Evolutionary conservation across 345 rosid genomes (phyloP), one percentile per base, ranked within the genome.

Genomic region (Nasturtium officinale): DNA sequence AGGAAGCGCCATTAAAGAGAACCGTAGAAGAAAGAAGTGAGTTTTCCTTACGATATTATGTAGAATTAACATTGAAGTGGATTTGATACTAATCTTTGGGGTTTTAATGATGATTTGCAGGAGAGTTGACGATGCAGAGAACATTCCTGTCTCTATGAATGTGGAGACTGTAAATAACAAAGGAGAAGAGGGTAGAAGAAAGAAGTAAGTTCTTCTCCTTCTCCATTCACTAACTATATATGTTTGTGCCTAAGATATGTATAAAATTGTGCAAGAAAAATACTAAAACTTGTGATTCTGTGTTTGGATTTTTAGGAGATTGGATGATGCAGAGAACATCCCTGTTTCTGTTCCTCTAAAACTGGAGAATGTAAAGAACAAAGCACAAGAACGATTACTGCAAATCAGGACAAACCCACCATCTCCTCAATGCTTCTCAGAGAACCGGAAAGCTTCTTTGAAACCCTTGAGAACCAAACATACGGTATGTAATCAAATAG

Each of bases 351-450:
- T 15, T 16, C 74, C 85, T 72, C 67, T 89, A 48, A 85, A 89
- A 50, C 71, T 90, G 78, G 94, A 79, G 87, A 87, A 77, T 62
- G 71, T 85, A 62, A 84, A 82, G 86, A 79, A 56, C 58, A 87
- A 83, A 78, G 86, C 82, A 74, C 81, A 83, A n/a, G 87, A 85
- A 30, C 79, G 80, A 16, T 51, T 85, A 42, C 75, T 85, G 78
- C 96, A 85, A 53, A 86, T 87, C 48, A 85, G 92, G 67, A 89
- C 90, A n/a, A 87, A 83, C 68, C 99, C 99, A 81, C 99, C 99
- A 69, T 90, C 99, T 54, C 99, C 98, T 42, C 99, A 90, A 73
- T 91, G 99, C 82, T 90, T 95, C 80, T 95, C 96, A 13, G 87
- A 83, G n/a, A 80, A 81, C 37, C 57, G 79, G 0, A 64, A 78